These are phyloP conservation scores for Phialocephala subalpina DNA, from an alignment of 2,329 filamentous ascomycete species.

Conservation along the genomic window DNA sequence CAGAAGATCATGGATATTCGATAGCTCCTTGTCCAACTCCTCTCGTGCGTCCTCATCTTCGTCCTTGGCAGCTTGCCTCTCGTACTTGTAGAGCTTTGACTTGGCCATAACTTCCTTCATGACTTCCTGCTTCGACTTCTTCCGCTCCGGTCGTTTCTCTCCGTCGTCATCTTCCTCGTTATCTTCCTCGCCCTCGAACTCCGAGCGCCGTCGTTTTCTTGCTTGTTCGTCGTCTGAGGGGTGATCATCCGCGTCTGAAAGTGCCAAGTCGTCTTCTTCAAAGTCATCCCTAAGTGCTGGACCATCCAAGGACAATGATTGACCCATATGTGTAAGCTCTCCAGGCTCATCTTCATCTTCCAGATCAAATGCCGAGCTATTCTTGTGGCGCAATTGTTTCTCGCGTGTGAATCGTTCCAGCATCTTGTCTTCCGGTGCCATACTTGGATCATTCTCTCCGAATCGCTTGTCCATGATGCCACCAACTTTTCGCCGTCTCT, in stretches of 20 bases:
- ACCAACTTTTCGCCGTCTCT: constrained; percentile 87
- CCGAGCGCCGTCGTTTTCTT: constrained; percentile 63
- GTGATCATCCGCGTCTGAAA: constrained; percentile 64
- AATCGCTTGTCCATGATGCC: constrained; percentile 93
- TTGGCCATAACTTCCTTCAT: constrained; percentile 99
- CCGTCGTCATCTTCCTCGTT: constrained; percentile 60
- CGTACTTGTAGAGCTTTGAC: constrained; percentile 94
- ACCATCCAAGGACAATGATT: constrained; percentile 71
- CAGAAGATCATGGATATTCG: constrained; percentile 78
- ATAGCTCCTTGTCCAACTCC: constrained; percentile 84
- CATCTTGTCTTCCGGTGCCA: constrained; percentile 93
- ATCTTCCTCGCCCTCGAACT: constrained; percentile 56
- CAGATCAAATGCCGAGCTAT: constrained; percentile 84
- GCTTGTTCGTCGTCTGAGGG: constrained; percentile 61
- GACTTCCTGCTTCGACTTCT: constrained; percentile 95
- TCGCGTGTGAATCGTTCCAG: constrained; percentile 90
- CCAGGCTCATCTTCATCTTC: constrained; percentile 79
- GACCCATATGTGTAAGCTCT: constrained; percentile 83
- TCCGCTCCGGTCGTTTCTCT: constrained; percentile 73
- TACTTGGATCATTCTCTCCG: constrained; percentile 91
- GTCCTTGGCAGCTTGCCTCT: constrained; percentile 90
- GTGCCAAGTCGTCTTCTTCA: constrained; percentile 75
- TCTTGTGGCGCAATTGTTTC: constrained; percentile 81
- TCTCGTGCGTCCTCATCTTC: constrained; percentile 89
- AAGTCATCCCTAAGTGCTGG: constrained; percentile 74